Evolutionary conservation across 2,329 filamentous ascomycete genomes (phyloP).

Genomic region (Thyridium curvatum): DNA sequence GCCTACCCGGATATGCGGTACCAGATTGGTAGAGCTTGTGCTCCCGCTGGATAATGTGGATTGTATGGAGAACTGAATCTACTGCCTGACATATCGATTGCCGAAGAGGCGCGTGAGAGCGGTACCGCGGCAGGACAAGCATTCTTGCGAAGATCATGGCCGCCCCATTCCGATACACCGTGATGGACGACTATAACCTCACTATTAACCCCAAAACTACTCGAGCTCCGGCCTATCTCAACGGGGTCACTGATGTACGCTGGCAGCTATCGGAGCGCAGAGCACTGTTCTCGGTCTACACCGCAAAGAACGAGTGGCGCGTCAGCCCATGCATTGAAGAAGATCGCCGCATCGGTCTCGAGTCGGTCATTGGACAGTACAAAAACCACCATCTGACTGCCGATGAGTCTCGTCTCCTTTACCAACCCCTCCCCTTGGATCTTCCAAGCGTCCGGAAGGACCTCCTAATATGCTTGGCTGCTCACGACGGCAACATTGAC

Average conservation of each 20-base stretch:
- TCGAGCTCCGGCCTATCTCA: constrained; percentile 14
- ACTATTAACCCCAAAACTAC: constrained; percentile 9
- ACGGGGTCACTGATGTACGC: constrained; percentile 25
- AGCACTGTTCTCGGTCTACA: constrained; percentile 5
- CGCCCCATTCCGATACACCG: constrained; percentile 14
- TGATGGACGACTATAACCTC: constrained; percentile 29
- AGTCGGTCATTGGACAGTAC: background rate
- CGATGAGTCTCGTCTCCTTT: constrained; percentile 13
- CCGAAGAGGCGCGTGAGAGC: constrained; percentile 27
- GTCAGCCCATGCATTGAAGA: constrained; percentile 16
- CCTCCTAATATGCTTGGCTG: constrained; percentile 27
- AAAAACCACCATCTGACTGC: no score
- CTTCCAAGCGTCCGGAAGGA: constrained; percentile 29
- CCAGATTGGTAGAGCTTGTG: constrained; percentile 28
- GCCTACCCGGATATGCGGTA: constrained; percentile 25
- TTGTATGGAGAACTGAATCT: constrained; percentile 27
- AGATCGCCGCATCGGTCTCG: constrained; percentile 16
- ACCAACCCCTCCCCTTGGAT: constrained; percentile 23
- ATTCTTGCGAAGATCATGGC: constrained; percentile 25
- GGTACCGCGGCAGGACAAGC: constrained; percentile 4
- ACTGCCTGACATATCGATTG: constrained; percentile 26
- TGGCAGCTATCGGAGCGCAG: constrained; percentile 1
- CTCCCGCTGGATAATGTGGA: constrained; percentile 25
- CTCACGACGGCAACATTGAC: constrained; percentile 31
- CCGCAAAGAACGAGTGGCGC: constrained; percentile 9